phyloP scores from a whole-genome alignment of 2,329 filamentous ascomycete species.

The Phyllosticta citrichinensis region DNA sequence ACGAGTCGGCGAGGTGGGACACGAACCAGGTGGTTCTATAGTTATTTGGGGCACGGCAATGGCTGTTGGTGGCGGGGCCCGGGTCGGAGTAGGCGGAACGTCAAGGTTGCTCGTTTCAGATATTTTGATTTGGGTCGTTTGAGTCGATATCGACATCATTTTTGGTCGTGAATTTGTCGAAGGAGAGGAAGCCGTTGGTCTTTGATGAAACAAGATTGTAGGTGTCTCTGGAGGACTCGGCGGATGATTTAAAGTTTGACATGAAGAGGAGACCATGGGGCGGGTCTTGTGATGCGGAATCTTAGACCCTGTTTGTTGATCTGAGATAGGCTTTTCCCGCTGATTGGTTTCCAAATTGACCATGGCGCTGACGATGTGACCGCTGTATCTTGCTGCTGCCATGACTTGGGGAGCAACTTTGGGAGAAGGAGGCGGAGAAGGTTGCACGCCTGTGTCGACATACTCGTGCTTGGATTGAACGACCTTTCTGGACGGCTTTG shows the following conservation, averaged over 20 bases:
- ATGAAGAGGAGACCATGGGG: constrained; percentile 54
- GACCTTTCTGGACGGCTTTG: constrained; percentile 11
- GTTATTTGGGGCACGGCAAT: constrained; percentile 71
- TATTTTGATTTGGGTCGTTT: constrained; percentile 46
- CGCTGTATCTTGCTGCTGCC: constrained; percentile 16
- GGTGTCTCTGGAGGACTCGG: constrained; percentile 58
- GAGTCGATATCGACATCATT: constrained; percentile 50
- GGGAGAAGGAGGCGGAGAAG: constrained; percentile 72
- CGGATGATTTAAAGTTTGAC: constrained; percentile 53
- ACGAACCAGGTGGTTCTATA: constrained; percentile 66
- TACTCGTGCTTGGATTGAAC: constrained; percentile 42
- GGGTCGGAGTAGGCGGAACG: constrained; percentile 17
- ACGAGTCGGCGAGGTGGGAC: constrained; percentile 48
- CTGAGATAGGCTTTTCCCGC: constrained; percentile 53
- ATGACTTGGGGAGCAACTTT: constrained; percentile 23
- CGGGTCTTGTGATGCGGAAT: constrained; percentile 14
- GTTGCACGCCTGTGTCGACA: constrained; percentile 69
- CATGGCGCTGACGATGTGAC: constrained; percentile 9
- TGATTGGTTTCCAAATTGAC: constrained; percentile 61
- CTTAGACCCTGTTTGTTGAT: background rate
- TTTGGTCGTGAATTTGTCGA: constrained; percentile 18
- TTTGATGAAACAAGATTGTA: constrained; percentile 33
- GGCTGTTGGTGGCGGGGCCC: constrained; percentile 26
- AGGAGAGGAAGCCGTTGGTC: constrained; percentile 26
- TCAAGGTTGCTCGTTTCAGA: constrained; percentile 6